Conservation (phyloP, 441 rosid genomes). For the Gossypium aridum region DNA sequence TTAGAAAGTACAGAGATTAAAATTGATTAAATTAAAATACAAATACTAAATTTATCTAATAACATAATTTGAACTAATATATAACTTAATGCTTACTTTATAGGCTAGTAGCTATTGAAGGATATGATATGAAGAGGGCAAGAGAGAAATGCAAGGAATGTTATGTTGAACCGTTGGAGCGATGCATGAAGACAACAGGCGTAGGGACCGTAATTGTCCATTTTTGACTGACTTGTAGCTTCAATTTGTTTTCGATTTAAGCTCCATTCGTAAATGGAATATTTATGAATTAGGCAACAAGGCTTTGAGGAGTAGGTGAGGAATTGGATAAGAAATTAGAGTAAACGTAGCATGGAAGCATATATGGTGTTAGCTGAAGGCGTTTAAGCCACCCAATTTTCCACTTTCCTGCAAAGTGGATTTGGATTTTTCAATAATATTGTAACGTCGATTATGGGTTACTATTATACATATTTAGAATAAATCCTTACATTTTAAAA, state of each 20-base stretch:
- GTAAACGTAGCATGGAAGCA: conserved; percentile 4
- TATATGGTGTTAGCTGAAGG: not conserved
- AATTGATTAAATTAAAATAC: no score
- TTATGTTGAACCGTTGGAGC: not conserved
- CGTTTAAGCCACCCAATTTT: not conserved
- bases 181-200: no score
- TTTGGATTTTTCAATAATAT: no score
- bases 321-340: not conserved
- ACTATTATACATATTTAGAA: no score
- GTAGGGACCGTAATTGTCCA: no score
- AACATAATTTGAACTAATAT: no score
- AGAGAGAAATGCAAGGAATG: not conserved
- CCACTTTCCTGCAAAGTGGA: not conserved
- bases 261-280: not conserved
- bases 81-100: no score
- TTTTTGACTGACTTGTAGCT: not conserved
- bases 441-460: no score
- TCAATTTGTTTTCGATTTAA: not conserved
- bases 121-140: not conserved
- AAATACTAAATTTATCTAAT: no score
- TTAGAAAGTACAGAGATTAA: no score
- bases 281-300: not conserved
- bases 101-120: not conserved
- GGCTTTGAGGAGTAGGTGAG: not conserved
- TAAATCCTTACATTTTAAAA: no score